These are phyloP conservation scores for Peziza echinospora DNA, from an alignment of 495 filamentous ascomycete species.

Conservation along the genomic window DNA sequence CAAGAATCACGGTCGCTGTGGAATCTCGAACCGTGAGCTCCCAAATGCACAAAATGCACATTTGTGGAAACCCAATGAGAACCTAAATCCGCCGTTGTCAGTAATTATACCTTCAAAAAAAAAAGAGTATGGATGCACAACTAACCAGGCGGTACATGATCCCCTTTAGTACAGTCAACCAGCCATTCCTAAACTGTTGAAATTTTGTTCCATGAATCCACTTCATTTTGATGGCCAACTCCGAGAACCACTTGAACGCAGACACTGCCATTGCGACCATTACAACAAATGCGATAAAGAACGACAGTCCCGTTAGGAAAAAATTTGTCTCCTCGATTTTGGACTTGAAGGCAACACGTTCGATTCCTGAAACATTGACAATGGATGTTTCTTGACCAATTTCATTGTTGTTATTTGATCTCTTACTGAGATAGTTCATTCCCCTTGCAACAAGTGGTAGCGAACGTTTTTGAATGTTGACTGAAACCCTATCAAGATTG, in stretches of 20 bases:
- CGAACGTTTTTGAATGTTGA: slow-evolving; percentile 46
- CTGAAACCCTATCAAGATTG: slow-evolving; percentile 50
- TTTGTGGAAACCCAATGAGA: slow-evolving; percentile 85
- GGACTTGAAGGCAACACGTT: slow-evolving; percentile 71
- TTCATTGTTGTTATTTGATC: slow-evolving; percentile 26
- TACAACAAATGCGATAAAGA: slow-evolving; percentile 70
- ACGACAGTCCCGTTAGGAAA: slow-evolving; percentile 75
- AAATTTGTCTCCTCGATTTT: slow-evolving; percentile 80
- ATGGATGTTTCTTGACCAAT: slow-evolving; percentile 23
- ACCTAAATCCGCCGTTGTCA: slow-evolving; percentile 23
- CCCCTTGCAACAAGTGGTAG: slow-evolving; percentile 7
- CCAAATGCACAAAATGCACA: slow-evolving; percentile 81
- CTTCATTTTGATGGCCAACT: slow-evolving; percentile 43
- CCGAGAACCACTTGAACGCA: slow-evolving; percentile 58
- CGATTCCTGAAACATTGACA: slow-evolving; percentile 61
- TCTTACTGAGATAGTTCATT: slow-evolving; percentile 19
- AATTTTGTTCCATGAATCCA: slow-evolving; percentile 80
- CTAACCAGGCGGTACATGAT: slow-evolving; percentile 68
- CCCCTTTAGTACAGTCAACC: slow-evolving; percentile 58
- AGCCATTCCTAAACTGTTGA: slow-evolving; percentile 77
- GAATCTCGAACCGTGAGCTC: slow-evolving; percentile 78
- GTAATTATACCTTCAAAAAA: background rate
- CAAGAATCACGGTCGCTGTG: slow-evolving; percentile 65
- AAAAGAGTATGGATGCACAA: background rate
- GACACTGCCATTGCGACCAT: slow-evolving; percentile 48